Conservation (phyloP, 805 yeast genomes). For the Yarrowia sp. region DNA sequence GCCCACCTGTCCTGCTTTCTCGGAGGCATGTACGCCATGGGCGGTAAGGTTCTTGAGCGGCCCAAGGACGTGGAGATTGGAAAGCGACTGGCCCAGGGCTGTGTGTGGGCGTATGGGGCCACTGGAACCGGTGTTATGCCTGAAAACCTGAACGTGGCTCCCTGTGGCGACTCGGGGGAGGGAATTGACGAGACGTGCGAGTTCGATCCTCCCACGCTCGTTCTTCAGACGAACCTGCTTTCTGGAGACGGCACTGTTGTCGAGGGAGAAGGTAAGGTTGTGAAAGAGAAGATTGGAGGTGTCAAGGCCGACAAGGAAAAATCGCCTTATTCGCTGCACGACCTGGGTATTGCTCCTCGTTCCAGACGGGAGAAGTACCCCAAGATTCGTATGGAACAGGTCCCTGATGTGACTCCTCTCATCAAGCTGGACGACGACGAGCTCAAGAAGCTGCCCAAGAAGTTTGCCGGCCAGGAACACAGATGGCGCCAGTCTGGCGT, state of each 20-base stretch:
- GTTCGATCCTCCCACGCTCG: background rate
- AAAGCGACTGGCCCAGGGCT: slow-evolving; percentile 57
- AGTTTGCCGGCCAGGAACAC: slow-evolving; percentile 42
- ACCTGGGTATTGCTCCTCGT: slow-evolving; percentile 3
- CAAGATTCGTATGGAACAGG: background rate
- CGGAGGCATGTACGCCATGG: slow-evolving; percentile 62
- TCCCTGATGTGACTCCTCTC: background rate
- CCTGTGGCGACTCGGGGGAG: slow-evolving; percentile 23
- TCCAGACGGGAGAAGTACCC: slow-evolving; percentile 21
- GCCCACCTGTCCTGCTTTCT: slow-evolving; percentile 60
- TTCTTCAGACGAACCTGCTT: background rate
- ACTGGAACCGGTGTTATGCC: slow-evolving; percentile 56
- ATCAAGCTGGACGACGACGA: slow-evolving; percentile 3
- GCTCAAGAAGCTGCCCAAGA: slow-evolving; percentile 1
- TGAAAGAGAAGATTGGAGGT: slow-evolving; percentile 5
- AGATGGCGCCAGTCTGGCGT: slow-evolving; percentile 44
- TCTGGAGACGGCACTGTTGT: background rate
- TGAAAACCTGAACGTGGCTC: slow-evolving; percentile 46
- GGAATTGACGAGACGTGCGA: slow-evolving; percentile 24
- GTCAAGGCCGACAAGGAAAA: background rate
- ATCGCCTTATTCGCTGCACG: slow-evolving; percentile 5
- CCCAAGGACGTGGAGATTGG: slow-evolving; percentile 55
- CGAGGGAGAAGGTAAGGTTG: slow-evolving; percentile 3
- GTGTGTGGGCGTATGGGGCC: slow-evolving; percentile 54
- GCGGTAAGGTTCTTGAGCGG: slow-evolving; percentile 53